Evolutionary conservation across 78 protist genomes (phyloP).

Genomic region (Mantamonas sphyraenae): DNA sequence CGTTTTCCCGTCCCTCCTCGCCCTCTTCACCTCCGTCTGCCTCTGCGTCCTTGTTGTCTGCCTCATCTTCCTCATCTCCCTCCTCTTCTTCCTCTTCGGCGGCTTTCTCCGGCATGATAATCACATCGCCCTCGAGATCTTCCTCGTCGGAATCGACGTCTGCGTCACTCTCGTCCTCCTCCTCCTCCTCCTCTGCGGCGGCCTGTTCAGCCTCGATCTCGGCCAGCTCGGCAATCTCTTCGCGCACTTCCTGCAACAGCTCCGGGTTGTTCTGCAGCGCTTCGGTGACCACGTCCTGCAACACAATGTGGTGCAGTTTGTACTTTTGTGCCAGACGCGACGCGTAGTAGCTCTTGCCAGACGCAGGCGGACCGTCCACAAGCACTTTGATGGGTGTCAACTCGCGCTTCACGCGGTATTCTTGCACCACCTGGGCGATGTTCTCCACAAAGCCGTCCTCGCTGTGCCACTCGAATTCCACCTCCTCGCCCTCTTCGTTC

Average conservation of each 20-base stretch:
- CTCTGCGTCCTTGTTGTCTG: too few relatives aligned
- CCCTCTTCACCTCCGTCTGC: too few relatives aligned
- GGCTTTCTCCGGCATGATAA: background rate
- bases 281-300: background rate
- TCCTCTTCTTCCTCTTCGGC: too few relatives aligned
- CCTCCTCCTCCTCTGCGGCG: conserved; percentile 9
- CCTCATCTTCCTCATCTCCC: too few relatives aligned
- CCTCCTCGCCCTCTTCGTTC: background rate
- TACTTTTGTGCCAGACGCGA: background rate
- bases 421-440: background rate
- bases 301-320: background rate
- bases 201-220: too few relatives aligned
- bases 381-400: conserved; percentile 16
- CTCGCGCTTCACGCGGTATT: conserved; percentile 18
- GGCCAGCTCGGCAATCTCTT: conserved; percentile 1
- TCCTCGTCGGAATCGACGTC: conserved; percentile 2
- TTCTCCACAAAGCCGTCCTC: conserved; percentile 22
- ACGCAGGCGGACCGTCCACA: conserved; percentile 41
- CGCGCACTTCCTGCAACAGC: background rate
- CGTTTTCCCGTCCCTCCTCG: too few relatives aligned
- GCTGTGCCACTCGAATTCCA: conserved; percentile 27
- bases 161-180: background rate
- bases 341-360: conserved; percentile 21
- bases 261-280: background rate
- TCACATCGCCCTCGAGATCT: background rate